These are phyloP conservation scores for Sporopachydermia lactativora DNA, from an alignment of 805 yeast species.

Conservation along the genomic window DNA sequence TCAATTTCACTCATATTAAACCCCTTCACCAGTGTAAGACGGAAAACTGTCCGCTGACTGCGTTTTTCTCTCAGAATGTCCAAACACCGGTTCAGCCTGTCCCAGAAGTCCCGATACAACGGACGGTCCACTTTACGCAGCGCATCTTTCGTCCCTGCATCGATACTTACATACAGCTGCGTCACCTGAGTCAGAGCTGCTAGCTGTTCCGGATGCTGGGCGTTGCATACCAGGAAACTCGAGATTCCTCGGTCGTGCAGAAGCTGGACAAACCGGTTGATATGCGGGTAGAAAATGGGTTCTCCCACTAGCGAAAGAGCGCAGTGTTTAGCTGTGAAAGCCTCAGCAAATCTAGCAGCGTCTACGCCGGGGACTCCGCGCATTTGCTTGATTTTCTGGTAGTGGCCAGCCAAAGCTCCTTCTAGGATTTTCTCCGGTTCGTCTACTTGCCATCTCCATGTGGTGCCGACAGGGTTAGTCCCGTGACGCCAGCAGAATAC, in stretches of 20 bases:
- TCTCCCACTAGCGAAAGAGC: slow-evolving; percentile 90
- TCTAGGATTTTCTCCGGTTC: slow-evolving; percentile 71
- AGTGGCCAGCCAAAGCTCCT: slow-evolving; percentile 83
- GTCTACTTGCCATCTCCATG: slow-evolving; percentile 95
- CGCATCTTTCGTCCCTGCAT: slow-evolving; percentile 77
- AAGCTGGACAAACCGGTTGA: slow-evolving; percentile 70
- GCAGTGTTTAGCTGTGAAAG: slow-evolving; percentile 80
- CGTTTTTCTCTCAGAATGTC: slow-evolving; percentile 65
- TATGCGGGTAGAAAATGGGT: slow-evolving; percentile 87
- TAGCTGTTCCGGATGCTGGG: slow-evolving; percentile 86
- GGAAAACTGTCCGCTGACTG: slow-evolving; percentile 82
- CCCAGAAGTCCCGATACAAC: slow-evolving; percentile 85
- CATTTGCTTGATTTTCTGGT: slow-evolving; percentile 85
- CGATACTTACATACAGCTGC: slow-evolving; percentile 84
- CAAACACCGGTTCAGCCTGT: slow-evolving; percentile 64
- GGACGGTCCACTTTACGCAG: slow-evolving; percentile 82
- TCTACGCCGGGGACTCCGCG: slow-evolving; percentile 92
- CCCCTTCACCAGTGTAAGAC: slow-evolving; percentile 84
- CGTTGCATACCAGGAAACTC: slow-evolving; percentile 84
- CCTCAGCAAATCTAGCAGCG: slow-evolving; percentile 81
- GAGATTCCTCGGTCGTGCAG: slow-evolving; percentile 71
- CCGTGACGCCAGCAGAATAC: slow-evolving; percentile 98
- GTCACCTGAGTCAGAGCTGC: slow-evolving; percentile 62
- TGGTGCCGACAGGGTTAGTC: slow-evolving; percentile 90
- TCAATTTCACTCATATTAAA: slow-evolving; percentile 72